These are phyloP conservation scores for Warburgia ugandensis DNA, from an alignment of 164 flowering plant species.

Conservation along the genomic window DNA sequence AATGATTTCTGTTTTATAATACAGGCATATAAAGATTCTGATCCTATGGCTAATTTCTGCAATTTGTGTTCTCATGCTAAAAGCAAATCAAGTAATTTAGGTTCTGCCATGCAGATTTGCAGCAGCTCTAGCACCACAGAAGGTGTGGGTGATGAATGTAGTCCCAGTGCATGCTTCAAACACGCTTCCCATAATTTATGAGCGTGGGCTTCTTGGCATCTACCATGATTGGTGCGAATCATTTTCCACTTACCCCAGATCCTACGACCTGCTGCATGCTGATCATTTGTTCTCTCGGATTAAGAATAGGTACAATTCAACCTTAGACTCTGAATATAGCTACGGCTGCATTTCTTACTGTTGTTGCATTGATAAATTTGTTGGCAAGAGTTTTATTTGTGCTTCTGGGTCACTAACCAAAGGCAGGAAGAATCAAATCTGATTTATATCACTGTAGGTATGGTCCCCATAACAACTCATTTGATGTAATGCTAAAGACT, in stretches of 20 bases:
- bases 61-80: not conserved
- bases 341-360: too few species aligned
- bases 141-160: slow-evolving; percentile 96
- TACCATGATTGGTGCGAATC: slow-evolving; percentile 99
- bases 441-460: too few species aligned
- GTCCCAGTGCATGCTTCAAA: slow-evolving; percentile 83
- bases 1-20: too few species aligned
- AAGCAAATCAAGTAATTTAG: not conserved
- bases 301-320: slow-evolving; percentile 54
- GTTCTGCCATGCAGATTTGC: slow-evolving; percentile 57
- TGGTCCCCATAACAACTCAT: too few species aligned
- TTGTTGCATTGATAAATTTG: not conserved
- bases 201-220: slow-evolving; percentile 79
- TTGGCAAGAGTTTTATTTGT: not conserved
- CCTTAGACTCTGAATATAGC: too few species aligned
- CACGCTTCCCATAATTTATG: slow-evolving; percentile 82
- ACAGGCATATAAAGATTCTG: too few species aligned
- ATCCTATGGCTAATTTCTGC: not conserved
- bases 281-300: slow-evolving; percentile 93
- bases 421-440: too few species aligned
- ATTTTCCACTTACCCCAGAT: slow-evolving; percentile 83
- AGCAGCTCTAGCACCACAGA: slow-evolving; percentile 58
- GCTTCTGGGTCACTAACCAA: too few species aligned
- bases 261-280: slow-evolving; percentile 90
- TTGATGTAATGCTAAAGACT: too few species aligned